A percentile compares a stretch with the other conserved stretches of the same genome.
Conservation (phyloP, 192 early-diverging fungal species). For the Umbelopsis vinacea region DNA sequence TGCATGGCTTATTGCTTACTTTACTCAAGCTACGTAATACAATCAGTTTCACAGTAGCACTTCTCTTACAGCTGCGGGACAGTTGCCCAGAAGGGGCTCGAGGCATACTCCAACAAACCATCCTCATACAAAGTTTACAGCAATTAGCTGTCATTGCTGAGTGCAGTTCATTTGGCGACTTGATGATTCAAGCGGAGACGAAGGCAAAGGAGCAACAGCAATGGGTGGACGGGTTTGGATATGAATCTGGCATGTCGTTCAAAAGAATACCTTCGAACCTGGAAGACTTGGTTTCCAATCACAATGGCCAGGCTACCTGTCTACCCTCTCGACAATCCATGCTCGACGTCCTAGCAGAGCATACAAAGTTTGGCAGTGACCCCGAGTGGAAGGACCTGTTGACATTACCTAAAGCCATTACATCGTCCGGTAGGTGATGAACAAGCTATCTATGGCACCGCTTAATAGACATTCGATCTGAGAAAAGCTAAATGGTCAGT, state of each 20-base stretch:
- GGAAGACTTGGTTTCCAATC: not conserved
- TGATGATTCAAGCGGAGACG: slow-evolving; percentile 8
- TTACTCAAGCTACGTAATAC: not conserved
- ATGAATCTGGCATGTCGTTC: not conserved
- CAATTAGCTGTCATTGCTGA: not conserved
- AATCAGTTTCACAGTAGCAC: not conserved
- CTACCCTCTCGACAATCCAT: not conserved
- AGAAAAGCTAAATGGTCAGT: not conserved
- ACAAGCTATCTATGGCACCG: not conserved
- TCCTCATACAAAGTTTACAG: not conserved
- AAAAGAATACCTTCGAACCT: not conserved
- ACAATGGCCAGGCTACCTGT: not conserved
- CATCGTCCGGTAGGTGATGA: slow-evolving; percentile 6
- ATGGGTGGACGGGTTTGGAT: not conserved
- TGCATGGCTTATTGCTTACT: not conserved
- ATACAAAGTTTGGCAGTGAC: not conserved
- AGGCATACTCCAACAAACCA: not conserved
- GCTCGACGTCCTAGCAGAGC: not conserved
- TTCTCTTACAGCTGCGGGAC: slow-evolving; percentile 2
- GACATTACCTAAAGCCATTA: not conserved
- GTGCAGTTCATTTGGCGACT: slow-evolving; percentile 1
- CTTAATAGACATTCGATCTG: not conserved
- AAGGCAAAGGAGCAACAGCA: slow-evolving; percentile 1
- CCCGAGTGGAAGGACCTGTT: not conserved
- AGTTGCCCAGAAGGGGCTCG: slow-evolving; percentile 5